Evolutionary conservation across 177 flowering plant species (phyloP), one percentile per base, ranked within the genome.

Genomic region (Vitis hybrid): DNA sequence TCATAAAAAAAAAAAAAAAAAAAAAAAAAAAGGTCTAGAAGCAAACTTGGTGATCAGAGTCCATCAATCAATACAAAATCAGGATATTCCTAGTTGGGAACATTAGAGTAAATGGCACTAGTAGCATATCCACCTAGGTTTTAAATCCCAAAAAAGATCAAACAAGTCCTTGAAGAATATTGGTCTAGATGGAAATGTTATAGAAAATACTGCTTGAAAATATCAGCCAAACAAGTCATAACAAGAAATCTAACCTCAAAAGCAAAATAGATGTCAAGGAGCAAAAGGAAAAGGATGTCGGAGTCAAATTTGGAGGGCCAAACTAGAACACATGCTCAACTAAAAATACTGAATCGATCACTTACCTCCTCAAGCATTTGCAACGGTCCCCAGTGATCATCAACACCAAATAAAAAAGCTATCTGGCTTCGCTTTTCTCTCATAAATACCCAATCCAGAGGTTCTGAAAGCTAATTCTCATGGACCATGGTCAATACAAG

Each of bases 381-480:
- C 71, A 93, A 70, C 63, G 99, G 99, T 68, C 97, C 98, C 99
- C 99, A 95, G 82, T 95, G 99, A 82, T 92, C 98, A 78, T 93
- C 89, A 39, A 66, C 68, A 22, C 97, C 97, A 73, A 87, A 92
- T 66, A 94, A 73, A 81, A 92, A 88, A 15, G 93, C 82, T 31
- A 88, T 72, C 72, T 87, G 86, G 45, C 68, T 67, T 70, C 68
- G 74, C 64, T 82, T 87, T 66, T 61, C 84, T 79, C 84, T 84
- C 82, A 94, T 73, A 73, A 92, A 86, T 49, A 58, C 79, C 97
- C 93, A 94, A 70, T 94, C 94, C 64, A 89, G 95, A 68, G 73
- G 71, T 76, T 85, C 86, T 71, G 88, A 76, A 70, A 91, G 81
- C 97, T 91, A 70, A 39, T 54, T 49, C 29, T 34, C 66, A 69